Conservation (phyloP, 352 stramenopile genomes). For the Globisporangium alternatum region DNA sequence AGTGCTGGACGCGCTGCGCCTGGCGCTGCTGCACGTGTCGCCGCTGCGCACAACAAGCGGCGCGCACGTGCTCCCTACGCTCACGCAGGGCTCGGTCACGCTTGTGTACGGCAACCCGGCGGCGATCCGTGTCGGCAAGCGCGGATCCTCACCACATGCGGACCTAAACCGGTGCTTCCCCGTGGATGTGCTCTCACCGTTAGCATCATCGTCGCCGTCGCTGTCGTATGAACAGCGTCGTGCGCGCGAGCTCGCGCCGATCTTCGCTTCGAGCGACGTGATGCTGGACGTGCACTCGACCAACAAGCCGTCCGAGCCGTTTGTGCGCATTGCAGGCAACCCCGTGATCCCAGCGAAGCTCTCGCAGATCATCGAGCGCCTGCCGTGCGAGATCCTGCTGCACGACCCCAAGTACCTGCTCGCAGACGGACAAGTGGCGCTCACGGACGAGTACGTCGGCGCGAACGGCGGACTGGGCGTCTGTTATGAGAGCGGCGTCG, state of each 20-base stretch:
- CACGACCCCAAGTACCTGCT: constrained; percentile 62
- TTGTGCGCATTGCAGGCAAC: constrained; percentile 56
- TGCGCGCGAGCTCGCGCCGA: constrained; percentile 49
- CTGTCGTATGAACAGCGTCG: constrained; percentile 47
- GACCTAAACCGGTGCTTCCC: constrained; percentile 77
- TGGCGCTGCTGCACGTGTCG: constrained; percentile 33
- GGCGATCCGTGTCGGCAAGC: constrained; percentile 48
- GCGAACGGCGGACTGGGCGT: constrained; percentile 53
- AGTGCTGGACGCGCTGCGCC: constrained; percentile 56
- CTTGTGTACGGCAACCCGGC: constrained; percentile 65
- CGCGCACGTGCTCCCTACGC: constrained; percentile 19
- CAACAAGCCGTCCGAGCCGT: constrained; percentile 70
- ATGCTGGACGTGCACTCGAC: constrained; percentile 77
- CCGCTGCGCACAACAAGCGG: constrained; percentile 18
- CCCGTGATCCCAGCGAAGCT: constrained; percentile 23
- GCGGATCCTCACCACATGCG: constrained; percentile 43
- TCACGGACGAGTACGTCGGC: constrained; percentile 75
- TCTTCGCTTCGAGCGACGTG: constrained; percentile 51
- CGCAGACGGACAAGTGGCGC: constrained; percentile 47
- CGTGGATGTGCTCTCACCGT: constrained; percentile 24
- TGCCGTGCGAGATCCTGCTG: constrained; percentile 58
- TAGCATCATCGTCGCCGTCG: not conserved
- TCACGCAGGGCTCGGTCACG: constrained; percentile 42
- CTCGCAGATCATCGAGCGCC: constrained; percentile 28
- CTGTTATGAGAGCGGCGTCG: constrained; percentile 68